Evolutionary conservation across 768 basidiomycete genomes (phyloP).

Genomic region (Coprinopsis sp.): DNA sequence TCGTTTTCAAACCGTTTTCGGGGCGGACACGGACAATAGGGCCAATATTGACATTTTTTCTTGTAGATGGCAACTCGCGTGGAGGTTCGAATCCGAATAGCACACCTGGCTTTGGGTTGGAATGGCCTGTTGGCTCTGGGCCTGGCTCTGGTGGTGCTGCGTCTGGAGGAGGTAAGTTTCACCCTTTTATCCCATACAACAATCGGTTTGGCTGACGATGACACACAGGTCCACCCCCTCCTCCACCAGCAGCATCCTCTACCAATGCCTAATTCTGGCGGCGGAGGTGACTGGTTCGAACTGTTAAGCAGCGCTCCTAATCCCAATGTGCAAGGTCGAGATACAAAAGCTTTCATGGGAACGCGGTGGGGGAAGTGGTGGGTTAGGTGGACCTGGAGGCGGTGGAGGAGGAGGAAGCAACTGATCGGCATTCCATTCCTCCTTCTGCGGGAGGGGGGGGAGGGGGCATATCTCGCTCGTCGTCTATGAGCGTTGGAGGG

Average conservation of each 20-base stretch:
- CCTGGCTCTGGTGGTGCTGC: conserved; percentile 4
- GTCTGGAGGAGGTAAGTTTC: conserved; percentile 18
- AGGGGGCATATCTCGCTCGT: too few relatives aligned
- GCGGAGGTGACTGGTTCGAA: conserved; percentile 25
- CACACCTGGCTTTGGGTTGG: conserved; percentile 19
- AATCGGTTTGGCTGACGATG: not conserved
- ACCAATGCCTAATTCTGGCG: too few relatives aligned
- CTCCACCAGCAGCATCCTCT: conserved; percentile 12
- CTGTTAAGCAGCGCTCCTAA: conserved; percentile 20
- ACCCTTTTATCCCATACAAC: not conserved
- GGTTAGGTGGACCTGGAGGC: not conserved
- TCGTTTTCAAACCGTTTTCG: too few relatives aligned
- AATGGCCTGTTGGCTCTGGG: conserved; percentile 31
- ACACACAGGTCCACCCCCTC: conserved; percentile 12
- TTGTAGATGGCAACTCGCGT: conserved; percentile 19
- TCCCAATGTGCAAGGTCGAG: conserved; percentile 7
- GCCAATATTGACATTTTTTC: too few relatives aligned
- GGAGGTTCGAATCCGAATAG: conserved; percentile 2
- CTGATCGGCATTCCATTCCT: not conserved
- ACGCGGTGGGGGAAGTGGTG: conserved; percentile 17
- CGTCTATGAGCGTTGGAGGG: not conserved
- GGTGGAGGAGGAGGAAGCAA: not conserved
- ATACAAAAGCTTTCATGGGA: conserved; percentile 29
- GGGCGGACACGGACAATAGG: too few relatives aligned
- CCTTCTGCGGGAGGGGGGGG: too few relatives aligned